These are phyloP conservation scores for Lachancea sp. DNA, from an alignment of 805 yeast genomes.

Conservation along the genomic window DNA sequence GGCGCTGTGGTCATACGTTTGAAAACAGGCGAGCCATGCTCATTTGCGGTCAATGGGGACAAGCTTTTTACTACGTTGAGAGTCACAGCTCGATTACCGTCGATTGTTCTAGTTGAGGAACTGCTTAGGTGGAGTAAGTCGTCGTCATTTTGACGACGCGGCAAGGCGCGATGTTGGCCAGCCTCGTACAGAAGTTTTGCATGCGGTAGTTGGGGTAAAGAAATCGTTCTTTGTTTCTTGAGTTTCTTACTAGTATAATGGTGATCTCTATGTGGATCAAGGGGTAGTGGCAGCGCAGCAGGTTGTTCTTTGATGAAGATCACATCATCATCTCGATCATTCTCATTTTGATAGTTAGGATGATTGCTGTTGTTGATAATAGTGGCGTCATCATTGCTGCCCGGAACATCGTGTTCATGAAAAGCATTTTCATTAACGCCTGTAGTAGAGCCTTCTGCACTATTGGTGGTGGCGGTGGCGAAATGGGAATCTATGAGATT, in stretches of 20 bases:
- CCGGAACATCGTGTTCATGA: constrained; percentile 12
- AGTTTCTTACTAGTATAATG: constrained; percentile 25
- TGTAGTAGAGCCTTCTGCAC: constrained; percentile 13
- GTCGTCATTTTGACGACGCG: constrained; percentile 27
- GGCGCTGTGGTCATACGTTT: constrained; percentile 9
- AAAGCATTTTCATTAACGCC: constrained; percentile 24
- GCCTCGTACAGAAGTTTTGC: constrained; percentile 38
- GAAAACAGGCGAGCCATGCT: constrained; percentile 9
- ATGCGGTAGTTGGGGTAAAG: constrained; percentile 49
- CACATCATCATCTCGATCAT: constrained; percentile 25
- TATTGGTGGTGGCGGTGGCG: constrained; percentile 12
- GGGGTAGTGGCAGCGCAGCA: background rate
- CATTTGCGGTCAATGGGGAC: constrained; percentile 14
- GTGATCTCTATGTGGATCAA: constrained; percentile 5
- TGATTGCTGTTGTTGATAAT: constrained; percentile 9
- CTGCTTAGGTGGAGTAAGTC: constrained; percentile 31
- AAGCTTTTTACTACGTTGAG: constrained; percentile 20
- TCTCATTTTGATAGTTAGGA: constrained; percentile 12
- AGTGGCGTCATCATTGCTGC: constrained; percentile 9
- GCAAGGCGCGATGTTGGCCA: constrained; percentile 12
- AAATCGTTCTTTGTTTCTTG: constrained; percentile 45
- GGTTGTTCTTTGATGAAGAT: constrained; percentile 29
- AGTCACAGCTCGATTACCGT: constrained; percentile 25
- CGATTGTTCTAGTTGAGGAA: constrained; percentile 29
- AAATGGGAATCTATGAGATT: constrained; percentile 18